phyloP scores from a whole-genome alignment of 306 rosid genomes.

The Gastrolobium villosum region DNA sequence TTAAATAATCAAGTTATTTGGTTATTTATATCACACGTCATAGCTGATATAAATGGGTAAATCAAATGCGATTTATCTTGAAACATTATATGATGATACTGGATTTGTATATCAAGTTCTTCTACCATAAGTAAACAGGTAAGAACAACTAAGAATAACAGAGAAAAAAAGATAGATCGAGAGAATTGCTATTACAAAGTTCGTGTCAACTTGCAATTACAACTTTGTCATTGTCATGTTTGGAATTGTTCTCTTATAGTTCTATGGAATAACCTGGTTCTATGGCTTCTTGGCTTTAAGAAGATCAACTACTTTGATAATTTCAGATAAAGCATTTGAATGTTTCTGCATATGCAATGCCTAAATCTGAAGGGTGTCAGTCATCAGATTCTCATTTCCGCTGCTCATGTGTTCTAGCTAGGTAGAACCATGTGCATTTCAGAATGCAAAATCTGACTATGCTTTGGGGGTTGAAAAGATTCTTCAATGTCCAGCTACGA shows the following conservation, averaged over 20 bases:
- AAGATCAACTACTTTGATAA: slow-evolving; percentile 35
- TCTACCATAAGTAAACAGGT: slow-evolving; percentile 9
- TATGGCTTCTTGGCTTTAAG: slow-evolving; percentile 37
- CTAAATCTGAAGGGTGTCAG: not conserved
- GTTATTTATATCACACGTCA: no score
- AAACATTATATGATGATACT: not conserved
- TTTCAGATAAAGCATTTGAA: slow-evolving; percentile 21
- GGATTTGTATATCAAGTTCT: slow-evolving; percentile 3
- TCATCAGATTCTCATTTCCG: not conserved
- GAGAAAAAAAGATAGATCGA: slow-evolving; percentile 23
- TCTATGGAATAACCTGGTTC: no score
- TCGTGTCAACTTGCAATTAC: slow-evolving; percentile 42
- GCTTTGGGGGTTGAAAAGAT: not conserved
- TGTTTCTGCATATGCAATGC: slow-evolving; percentile 16
- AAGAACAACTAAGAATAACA: not conserved
- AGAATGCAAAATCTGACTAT: slow-evolving; percentile 24
- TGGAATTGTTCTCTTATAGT: slow-evolving; percentile 27
- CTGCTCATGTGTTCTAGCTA: slow-evolving; percentile 8
- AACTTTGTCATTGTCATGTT: slow-evolving; percentile 43
- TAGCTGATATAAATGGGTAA: not conserved
- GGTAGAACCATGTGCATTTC: slow-evolving; percentile 15
- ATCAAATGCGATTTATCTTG: not conserved
- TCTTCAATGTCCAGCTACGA: slow-evolving; percentile 27
- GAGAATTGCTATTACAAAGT: not conserved
- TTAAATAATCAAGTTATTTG: no score